Conservation (phyloP, 106 monocot species). For the Dioscorea dumetorum region DNA sequence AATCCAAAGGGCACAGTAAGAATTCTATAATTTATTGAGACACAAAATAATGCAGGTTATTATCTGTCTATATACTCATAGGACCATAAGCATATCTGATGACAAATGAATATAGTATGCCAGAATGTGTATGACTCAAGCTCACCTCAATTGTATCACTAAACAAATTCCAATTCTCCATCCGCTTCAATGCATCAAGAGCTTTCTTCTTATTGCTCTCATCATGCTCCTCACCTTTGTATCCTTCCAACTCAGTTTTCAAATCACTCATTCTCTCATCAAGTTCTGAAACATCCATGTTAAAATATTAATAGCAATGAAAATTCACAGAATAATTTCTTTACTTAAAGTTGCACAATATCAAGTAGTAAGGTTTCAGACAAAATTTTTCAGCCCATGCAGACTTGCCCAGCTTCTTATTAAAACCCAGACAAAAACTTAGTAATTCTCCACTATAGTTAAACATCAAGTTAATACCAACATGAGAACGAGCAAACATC, state of each 20-base stretch:
- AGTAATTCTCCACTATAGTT: not conserved
- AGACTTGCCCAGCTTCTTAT: too few species aligned
- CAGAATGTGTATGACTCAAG: not conserved
- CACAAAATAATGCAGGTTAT: too few species aligned
- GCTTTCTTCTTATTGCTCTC: conserved; percentile 81
- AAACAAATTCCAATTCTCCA: conserved; percentile 98
- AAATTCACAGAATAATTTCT: not conserved
- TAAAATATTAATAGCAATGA: not conserved
- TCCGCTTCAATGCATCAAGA: conserved; percentile 72
- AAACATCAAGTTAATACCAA: not conserved
- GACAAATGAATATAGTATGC: not conserved
- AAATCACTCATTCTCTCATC: conserved; percentile 95
- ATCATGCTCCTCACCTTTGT: conserved; percentile 52
- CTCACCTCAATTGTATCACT: conserved; percentile 64
- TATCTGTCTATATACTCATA: too few species aligned
- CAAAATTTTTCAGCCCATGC: too few species aligned
- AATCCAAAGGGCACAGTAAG: too few species aligned
- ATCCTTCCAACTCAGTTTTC: conserved; percentile 82
- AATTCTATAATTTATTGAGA: too few species aligned
- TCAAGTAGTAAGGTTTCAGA: too few species aligned
- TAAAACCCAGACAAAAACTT: too few species aligned
- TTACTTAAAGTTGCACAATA: not conserved
- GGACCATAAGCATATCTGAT: not conserved
- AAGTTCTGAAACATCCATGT: conserved; percentile 47
- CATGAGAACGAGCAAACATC: not conserved